These are phyloP conservation scores for Ziziphus jujuba DNA, from an alignment of 306 rosid genomes.

Conservation along the genomic window DNA sequence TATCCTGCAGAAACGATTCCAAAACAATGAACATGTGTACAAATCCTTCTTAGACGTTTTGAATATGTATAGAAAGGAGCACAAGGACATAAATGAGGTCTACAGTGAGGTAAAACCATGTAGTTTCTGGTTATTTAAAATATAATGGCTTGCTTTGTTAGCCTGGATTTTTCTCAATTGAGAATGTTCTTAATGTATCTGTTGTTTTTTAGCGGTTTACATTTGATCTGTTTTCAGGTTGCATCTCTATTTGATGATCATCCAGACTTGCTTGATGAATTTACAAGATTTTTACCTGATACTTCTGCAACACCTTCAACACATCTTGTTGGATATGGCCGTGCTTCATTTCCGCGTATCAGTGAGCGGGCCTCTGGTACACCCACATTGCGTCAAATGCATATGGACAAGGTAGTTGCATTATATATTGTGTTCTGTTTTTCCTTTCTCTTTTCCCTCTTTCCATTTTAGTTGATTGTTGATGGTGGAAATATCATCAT, in stretches of 20 bases:
- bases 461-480: conserved; percentile 12
- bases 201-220: neutral
- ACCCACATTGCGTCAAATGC: conserved; percentile 62
- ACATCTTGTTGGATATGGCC: conserved; percentile 51
- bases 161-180: neutral
- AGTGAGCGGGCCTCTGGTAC: conserved; percentile 63
- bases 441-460: conserved; percentile 1
- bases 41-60: conserved; percentile 93
- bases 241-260: conserved; percentile 74
- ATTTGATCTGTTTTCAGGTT: conserved; percentile 48
- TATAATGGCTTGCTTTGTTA: neutral
- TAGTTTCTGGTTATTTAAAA: neutral
- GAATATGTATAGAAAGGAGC: conserved; percentile 97
- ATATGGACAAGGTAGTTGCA: conserved; percentile 52
- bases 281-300: conserved; percentile 90
- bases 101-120: conserved; percentile 69
- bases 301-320: conserved; percentile 65
- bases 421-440: conserved; percentile 3
- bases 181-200: conserved; percentile 7
- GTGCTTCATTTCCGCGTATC: conserved; percentile 59
- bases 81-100: conserved; percentile 85
- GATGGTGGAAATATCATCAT: conserved; percentile 25
- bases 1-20: conserved; percentile 75
- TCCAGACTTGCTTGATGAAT: conserved; percentile 82
- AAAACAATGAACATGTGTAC: conserved; percentile 80